Evolutionary conservation across 768 basidiomycete species (phyloP).

Genomic region (Psilocybe sp.): DNA sequence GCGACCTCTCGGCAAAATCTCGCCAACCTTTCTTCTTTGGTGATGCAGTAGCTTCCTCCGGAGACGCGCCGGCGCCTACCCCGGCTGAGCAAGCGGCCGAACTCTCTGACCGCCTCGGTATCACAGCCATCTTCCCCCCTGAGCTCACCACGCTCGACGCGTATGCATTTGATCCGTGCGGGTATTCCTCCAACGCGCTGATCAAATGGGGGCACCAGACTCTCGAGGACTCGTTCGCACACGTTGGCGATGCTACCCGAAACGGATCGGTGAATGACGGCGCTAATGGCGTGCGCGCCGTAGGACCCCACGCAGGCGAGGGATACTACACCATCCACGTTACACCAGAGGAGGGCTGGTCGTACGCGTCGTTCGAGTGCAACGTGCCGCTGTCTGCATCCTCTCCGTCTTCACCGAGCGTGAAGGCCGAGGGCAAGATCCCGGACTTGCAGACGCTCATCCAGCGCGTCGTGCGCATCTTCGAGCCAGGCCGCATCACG

Average conservation of each 20-base stretch:
- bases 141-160: constrained; percentile 84
- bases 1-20: constrained; percentile 74
- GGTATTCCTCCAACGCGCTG: constrained; percentile 93
- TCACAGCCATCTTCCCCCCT: constrained; percentile 77
- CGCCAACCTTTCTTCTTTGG: constrained; percentile 72
- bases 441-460: constrained; percentile 82
- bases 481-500: constrained; percentile 82
- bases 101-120: constrained; percentile 72
- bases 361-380: constrained; percentile 98
- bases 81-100: constrained; percentile 54
- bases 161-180: constrained; percentile 92
- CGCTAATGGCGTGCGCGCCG: constrained; percentile 6
- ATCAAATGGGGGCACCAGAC: constrained; percentile 55
- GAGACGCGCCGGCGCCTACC: constrained; percentile 26
- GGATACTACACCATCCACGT: constrained; percentile 99
- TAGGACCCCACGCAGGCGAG: constrained; percentile 46
- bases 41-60: constrained; percentile 14
- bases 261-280: no score
- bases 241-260: constrained; percentile 5
- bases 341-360: constrained; percentile 97
- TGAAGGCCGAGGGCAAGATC: constrained; percentile 37
- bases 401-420: constrained; percentile 19
- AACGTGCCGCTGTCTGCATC: constrained; percentile 74
- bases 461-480: constrained; percentile 87
- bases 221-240: constrained; percentile 17